A percentile compares a stretch with the other conserved stretches of the same genome.
phyloP scores from a whole-genome alignment of 1,284 basidiomycete species.

The Heterobasidion occidentale region DNA sequence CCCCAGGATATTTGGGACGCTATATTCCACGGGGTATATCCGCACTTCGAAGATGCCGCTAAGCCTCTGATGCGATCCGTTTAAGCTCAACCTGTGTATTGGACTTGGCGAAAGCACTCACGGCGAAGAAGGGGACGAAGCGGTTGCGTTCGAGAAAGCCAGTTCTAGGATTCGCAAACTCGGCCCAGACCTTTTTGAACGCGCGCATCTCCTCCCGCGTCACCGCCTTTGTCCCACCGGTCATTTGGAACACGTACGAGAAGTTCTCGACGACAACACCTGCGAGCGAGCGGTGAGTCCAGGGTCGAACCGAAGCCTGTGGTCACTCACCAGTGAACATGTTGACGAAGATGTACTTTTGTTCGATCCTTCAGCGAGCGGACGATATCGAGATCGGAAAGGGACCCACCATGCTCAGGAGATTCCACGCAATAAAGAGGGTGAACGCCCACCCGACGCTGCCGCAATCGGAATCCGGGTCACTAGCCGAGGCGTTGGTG shows the following conservation, averaged over 20 bases:
- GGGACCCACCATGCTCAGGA: constrained; percentile 83
- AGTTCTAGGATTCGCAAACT: constrained; percentile 73
- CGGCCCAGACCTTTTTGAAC: constrained; percentile 93
- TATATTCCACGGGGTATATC: constrained; percentile 70
- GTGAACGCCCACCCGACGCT: constrained; percentile 80
- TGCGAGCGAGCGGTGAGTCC: constrained; percentile 14
- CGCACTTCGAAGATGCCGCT: constrained; percentile 80
- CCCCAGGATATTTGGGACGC: constrained; percentile 49
- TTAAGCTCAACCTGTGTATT: neutral
- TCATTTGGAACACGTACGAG: constrained; percentile 89
- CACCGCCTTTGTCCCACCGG: constrained; percentile 78
- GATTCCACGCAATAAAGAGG: constrained; percentile 94
- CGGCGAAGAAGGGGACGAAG: constrained; percentile 78
- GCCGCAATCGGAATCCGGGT: constrained; percentile 82
- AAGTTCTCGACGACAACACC: constrained; percentile 97
- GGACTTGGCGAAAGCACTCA: constrained; percentile 30
- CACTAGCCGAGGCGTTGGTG: constrained; percentile 46
- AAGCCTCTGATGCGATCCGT: constrained; percentile 44
- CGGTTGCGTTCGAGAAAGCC: constrained; percentile 71
- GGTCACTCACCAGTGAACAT: constrained; percentile 72
- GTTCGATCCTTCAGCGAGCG: neutral
- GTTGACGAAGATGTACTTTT: constrained; percentile 92
- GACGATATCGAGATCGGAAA: neutral
- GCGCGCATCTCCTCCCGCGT: constrained; percentile 85
- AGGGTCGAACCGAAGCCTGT: constrained; percentile 4